phyloP scores from a whole-genome alignment of 2,329 filamentous ascomycete genomes.

The Aspergillus sp. region DNA sequence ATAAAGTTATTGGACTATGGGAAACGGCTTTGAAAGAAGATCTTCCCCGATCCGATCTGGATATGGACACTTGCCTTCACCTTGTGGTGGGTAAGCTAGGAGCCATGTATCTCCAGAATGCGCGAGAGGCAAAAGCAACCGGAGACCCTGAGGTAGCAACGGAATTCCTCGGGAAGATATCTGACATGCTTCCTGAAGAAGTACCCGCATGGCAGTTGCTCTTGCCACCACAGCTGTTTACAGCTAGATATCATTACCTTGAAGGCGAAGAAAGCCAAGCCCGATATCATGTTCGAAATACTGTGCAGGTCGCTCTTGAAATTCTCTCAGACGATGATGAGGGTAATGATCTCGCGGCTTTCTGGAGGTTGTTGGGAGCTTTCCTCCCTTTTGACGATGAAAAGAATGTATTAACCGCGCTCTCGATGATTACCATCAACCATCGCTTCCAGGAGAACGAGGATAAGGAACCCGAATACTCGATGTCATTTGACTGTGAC shows the following conservation, averaged over 20 bases:
- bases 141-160: conserved; percentile 4
- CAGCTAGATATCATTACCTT: conserved; percentile 15
- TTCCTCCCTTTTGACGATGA: conserved; percentile 18
- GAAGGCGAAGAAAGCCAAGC: conserved; percentile 14
- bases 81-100: conserved; percentile 9
- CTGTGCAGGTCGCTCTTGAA: conserved; percentile 21
- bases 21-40: conserved; percentile 11
- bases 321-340: conserved; percentile 22
- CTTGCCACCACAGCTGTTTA: conserved; percentile 11
- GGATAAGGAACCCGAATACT: background rate
- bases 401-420: conserved; percentile 4
- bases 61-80: conserved; percentile 8
- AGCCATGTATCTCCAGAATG: conserved; percentile 12
- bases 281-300: conserved; percentile 13
- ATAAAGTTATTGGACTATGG: conserved; percentile 11
- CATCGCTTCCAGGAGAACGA: too few relatives aligned
- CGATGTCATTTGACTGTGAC: conserved; percentile 7
- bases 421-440: too few relatives aligned
- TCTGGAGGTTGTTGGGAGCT: conserved; percentile 12
- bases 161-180: conserved; percentile 7
- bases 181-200: conserved; percentile 11
- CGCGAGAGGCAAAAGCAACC: conserved; percentile 1
- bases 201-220: conserved; percentile 9
- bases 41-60: conserved; percentile 8
- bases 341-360: conserved; percentile 22